Evolutionary conservation across 495 filamentous ascomycete species (phyloP).

Genomic region (Lasiosphaeris hirsuta): DNA sequence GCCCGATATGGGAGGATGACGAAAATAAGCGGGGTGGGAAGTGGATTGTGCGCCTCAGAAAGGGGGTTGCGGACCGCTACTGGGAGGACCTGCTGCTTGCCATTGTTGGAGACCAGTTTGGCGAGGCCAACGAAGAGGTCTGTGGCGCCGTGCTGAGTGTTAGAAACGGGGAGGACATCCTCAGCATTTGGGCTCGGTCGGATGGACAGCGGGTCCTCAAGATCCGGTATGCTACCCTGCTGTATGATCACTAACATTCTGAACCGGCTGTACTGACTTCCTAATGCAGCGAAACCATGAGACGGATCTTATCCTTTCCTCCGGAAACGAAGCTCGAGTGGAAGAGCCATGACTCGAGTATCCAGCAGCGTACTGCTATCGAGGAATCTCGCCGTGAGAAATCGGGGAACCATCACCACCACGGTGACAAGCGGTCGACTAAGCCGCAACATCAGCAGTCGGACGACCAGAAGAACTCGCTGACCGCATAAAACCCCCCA

Average conservation of each 20-base stretch:
- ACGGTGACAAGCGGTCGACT: slow-evolving; percentile 22
- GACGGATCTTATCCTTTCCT: slow-evolving; percentile 79
- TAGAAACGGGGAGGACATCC: slow-evolving; percentile 89
- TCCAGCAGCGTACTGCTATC: slow-evolving; percentile 75
- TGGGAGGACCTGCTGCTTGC: slow-evolving; percentile 95
- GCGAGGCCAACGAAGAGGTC: slow-evolving; percentile 88
- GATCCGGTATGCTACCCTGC: slow-evolving; percentile 66
- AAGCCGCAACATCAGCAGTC: slow-evolving; percentile 12
- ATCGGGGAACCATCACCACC: slow-evolving; percentile 44
- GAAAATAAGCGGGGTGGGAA: slow-evolving; percentile 95
- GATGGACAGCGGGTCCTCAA: slow-evolving; percentile 92
- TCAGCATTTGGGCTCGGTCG: slow-evolving; percentile 95
- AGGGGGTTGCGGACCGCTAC: slow-evolving; percentile 93
- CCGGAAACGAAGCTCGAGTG: slow-evolving; percentile 86
- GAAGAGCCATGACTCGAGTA: slow-evolving; percentile 85
- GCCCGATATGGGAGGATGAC: slow-evolving; percentile 98
- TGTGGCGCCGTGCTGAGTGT: slow-evolving; percentile 94
- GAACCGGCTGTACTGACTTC: slow-evolving; percentile 8
- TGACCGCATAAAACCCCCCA: slow-evolving; percentile 9
- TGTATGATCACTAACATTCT: neutral
- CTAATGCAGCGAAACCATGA: slow-evolving; percentile 76
- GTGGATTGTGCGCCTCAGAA: slow-evolving; percentile 94
- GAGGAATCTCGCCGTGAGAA: slow-evolving; percentile 82
- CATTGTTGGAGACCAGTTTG: slow-evolving; percentile 92
- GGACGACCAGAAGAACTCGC: slow-evolving; percentile 14